These are phyloP conservation scores for Avena atlantica DNA, from an alignment of 176 grass and related monocot species.

Conservation along the genomic window DNA sequence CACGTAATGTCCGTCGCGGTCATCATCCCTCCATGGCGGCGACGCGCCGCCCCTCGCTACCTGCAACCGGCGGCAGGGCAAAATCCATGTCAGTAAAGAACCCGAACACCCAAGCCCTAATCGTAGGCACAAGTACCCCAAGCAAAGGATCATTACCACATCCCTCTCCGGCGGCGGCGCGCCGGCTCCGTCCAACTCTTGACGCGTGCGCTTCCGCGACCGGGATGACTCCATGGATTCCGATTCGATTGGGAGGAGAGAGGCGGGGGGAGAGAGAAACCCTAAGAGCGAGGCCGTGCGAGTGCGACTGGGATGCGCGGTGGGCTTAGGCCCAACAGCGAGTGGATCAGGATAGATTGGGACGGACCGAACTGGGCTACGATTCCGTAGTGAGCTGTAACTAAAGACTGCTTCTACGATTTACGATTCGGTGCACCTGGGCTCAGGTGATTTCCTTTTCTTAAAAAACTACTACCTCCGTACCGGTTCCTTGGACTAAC, in stretches of 20 bases:
- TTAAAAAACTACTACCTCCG: too few relatives aligned
- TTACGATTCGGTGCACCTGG: too few relatives aligned
- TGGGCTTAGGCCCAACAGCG: slow-evolving; percentile 35
- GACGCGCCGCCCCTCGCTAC: slow-evolving; percentile 63
- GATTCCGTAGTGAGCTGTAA: not conserved
- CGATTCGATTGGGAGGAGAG: slow-evolving; percentile 28
- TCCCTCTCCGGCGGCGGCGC: slow-evolving; percentile 56
- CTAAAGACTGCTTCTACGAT: not conserved
- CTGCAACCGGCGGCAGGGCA: slow-evolving; percentile 43
- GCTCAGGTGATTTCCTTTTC: too few relatives aligned
- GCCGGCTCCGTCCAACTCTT: slow-evolving; percentile 42
- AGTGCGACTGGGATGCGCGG: not conserved
- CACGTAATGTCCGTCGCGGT: slow-evolving; percentile 89
- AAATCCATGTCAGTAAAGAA: slow-evolving; percentile 38
- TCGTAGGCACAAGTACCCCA: slow-evolving; percentile 15
- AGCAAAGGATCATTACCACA: slow-evolving; percentile 49
- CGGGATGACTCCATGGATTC: slow-evolving; percentile 68
- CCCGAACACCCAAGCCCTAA: slow-evolving; percentile 20
- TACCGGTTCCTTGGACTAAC: too few relatives aligned
- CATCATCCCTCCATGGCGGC: slow-evolving; percentile 79
- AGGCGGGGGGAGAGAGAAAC: slow-evolving; percentile 16
- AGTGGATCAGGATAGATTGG: not conserved
- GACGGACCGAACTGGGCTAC: not conserved
- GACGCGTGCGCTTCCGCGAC: slow-evolving; percentile 75
- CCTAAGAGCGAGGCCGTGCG: slow-evolving; percentile 14